Evolutionary conservation across 2,329 filamentous ascomycete genomes (phyloP).

Genomic region (Fusarium fracticaudum): DNA sequence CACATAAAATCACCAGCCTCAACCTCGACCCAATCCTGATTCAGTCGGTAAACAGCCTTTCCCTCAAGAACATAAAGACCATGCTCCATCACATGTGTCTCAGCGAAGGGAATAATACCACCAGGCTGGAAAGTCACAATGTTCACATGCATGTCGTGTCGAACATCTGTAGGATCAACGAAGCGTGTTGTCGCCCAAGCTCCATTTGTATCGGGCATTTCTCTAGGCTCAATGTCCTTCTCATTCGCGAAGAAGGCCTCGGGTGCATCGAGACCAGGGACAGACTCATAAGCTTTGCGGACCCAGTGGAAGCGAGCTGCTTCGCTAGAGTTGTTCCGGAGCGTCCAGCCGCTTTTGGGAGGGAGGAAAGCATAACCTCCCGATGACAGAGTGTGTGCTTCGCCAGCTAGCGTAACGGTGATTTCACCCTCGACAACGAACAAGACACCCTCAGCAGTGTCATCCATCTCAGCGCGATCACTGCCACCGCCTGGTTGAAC

Average conservation of each 20-base stretch:
- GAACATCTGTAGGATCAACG: constrained; percentile 10
- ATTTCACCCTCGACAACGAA: constrained; percentile 26
- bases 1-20: constrained; percentile 27
- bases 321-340: constrained; percentile 18
- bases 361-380: constrained; percentile 24
- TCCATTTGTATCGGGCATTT: constrained; percentile 26
- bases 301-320: constrained; percentile 24
- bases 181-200: constrained; percentile 26
- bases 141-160: constrained; percentile 28
- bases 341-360: constrained; percentile 25
- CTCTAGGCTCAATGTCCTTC: constrained; percentile 8
- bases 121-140: constrained; percentile 25
- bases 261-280: constrained; percentile 10
- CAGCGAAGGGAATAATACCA: constrained; percentile 19
- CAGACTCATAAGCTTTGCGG: constrained; percentile 22
- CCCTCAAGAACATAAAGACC: constrained; percentile 25
- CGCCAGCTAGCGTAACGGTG: constrained; percentile 2
- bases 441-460: constrained; percentile 18
- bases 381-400: constrained; percentile 3
- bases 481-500: constrained; percentile 20
- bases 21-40: constrained; percentile 26
- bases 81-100: constrained; percentile 29
- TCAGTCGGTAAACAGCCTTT: constrained; percentile 21
- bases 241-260: constrained; percentile 25
- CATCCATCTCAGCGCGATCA: constrained; percentile 22